These are phyloP conservation scores for Scorias spongiosa DNA, from an alignment of 2,329 filamentous ascomycete genomes.

Conservation along the genomic window DNA sequence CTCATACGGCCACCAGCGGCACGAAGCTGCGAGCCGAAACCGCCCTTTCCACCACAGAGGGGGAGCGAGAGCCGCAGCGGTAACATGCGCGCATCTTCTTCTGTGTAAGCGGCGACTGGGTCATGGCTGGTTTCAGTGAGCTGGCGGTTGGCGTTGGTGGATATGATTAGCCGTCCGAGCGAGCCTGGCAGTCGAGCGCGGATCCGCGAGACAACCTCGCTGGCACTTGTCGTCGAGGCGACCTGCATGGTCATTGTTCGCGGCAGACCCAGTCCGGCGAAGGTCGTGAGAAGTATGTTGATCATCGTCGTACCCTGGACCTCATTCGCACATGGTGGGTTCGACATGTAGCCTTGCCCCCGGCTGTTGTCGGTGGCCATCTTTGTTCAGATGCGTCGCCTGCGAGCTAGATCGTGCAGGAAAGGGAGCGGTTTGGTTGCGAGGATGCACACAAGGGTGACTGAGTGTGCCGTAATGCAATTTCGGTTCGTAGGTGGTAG, in stretches of 20 bases:
- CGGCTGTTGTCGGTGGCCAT: too few species aligned
- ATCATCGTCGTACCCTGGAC: conserved; percentile 22
- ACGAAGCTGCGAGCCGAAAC: conserved; percentile 91
- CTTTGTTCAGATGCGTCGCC: too few species aligned
- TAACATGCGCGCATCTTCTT: conserved; percentile 45
- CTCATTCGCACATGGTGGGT: too few species aligned
- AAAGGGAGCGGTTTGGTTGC: too few species aligned
- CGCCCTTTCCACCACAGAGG: conserved; percentile 86
- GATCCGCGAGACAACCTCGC: conserved; percentile 50
- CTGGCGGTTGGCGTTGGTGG: conserved; percentile 64
- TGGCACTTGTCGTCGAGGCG: conserved; percentile 46
- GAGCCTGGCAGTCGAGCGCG: conserved; percentile 40
- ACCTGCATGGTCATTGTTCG: conserved; percentile 69
- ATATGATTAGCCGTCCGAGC: conserved; percentile 53
- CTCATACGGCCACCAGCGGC: conserved; percentile 97
- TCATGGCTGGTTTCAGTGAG: conserved; percentile 39
- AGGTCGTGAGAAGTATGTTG: conserved; percentile 74
- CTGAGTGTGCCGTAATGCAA: too few species aligned
- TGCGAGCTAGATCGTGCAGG: too few species aligned
- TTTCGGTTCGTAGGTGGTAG: too few species aligned
- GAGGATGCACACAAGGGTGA: too few species aligned
- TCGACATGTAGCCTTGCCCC: too few species aligned
- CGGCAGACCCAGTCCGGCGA: conserved; percentile 68
- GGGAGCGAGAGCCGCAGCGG: conserved; percentile 67
- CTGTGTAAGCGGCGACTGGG: conserved; percentile 46